Base-by-base conservation (phyloP, 768 basidiomycete genomes). In the Jaapia argillacea region DNA sequence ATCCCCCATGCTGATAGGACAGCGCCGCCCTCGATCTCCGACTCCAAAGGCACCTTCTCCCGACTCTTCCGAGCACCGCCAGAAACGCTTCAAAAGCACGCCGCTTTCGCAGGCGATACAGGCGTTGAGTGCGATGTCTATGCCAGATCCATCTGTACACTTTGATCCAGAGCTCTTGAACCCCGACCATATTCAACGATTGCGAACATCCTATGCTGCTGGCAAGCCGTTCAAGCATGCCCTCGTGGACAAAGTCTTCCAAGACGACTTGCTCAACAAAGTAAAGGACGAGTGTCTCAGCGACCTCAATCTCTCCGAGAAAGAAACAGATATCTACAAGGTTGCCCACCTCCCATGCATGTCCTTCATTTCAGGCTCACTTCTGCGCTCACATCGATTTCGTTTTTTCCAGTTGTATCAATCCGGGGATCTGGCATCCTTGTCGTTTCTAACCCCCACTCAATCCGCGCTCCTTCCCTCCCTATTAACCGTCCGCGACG, bases 281-380 rank as follows among this genome's bases (percentile, higher is more conserved):
- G 90, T 90, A 46, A 85, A 87, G 63, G 82, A 90, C 53, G 90
- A 93, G 60, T 88, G 86, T 52, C 62, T 85, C 44, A 64, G 67
- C 40, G 77, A 89, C 55, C 72, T 93, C 47, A 81, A 71, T 59
- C 91, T 93, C 58, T 75, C 84, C 2, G 82, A 91, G 67, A 98
- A 96, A 66, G 88, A 97, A 70, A 98, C 94, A 2, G 94, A 98
- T 57, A 98, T 98, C 51, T 98, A 97, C 78, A 91, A 88, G 80
- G 88, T 85, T 46, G n/a, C n/a, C n/a, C n/a, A n/a, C n/a, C n/a
- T n/a, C n/a, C n/a, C n/a, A n/a, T n/a, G n/a, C n/a, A n/a, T n/a
- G n/a, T n/a, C n/a, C n/a, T n/a, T n/a, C 20, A 26, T 25, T 21
- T 20, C 35, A 5, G 12, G n/a, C n/a, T n/a, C n/a, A n/a, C n/a